Base-by-base conservation (phyloP, 495 filamentous ascomycete genomes). In the Penicillium maclennaniae region DNA sequence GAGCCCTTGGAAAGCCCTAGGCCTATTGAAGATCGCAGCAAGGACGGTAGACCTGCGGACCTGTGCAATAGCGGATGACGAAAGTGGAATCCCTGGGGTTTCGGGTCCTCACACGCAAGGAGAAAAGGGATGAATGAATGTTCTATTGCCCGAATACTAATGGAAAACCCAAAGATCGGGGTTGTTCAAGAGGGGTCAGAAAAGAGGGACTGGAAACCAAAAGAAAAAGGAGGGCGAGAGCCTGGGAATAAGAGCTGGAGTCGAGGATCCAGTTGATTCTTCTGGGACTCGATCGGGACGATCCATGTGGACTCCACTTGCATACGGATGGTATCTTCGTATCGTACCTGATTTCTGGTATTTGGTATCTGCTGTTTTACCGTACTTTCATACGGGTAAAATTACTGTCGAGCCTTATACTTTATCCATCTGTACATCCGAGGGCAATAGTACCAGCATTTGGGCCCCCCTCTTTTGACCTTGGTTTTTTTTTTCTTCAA, bases 261-360 rank as follows among this genome's bases (percentile, higher is more conserved):
- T 53, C 53, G 28, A 59, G 57, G 54, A 59, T 47, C 56, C 56
- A 52, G 47, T 57, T 63, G 55, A 57, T 59, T 60, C 56, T 61
- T 51, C 51, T 54, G 53, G 63, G 60, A 57, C 56, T 66, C 63
- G 63, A 66, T 66, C 63, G 61, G 60, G 63, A 61, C 57, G 63
- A 66, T 66, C 63, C 52, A 60, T 49, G 54, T 46, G 38, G 43
- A 20, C 52, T 55, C 62, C 62, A 65, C 62, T 20, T 36, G 25
- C 14, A 38, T 26, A 23, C 40, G 23, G 37, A 27, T 49, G 27
- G 36, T 43, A 41, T 51, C 21, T 25, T 23, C 27, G 48, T 51
- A 36, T 31, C 7, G 16, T 21, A 7, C 7, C 19, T 37, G 10
- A 7, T 39, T 3, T 40, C 17, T 40, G 15, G 31, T 34, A 12